Conservation (phyloP, 495 filamentous ascomycete species). For the Oidiodendron maius region DNA sequence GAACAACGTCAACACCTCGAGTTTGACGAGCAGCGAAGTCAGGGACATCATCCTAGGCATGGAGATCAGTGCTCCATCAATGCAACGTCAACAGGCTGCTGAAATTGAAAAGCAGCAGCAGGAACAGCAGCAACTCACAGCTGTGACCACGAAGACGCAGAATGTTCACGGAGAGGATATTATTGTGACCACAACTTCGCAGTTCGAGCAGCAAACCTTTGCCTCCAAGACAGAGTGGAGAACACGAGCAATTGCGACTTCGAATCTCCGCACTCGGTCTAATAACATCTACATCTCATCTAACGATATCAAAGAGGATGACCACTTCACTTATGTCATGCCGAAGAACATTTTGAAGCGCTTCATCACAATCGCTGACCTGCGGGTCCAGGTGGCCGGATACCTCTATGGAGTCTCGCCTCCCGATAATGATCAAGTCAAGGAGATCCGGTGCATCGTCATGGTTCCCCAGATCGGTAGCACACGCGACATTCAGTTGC, state of each 20-base stretch:
- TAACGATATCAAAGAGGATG: slow-evolving; percentile 75
- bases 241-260: slow-evolving; percentile 91
- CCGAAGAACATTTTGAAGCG: slow-evolving; percentile 98
- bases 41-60: slow-evolving; percentile 99
- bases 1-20: slow-evolving; percentile 98
- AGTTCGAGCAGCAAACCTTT: slow-evolving; percentile 95
- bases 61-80: slow-evolving; percentile 96
- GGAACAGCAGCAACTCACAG: slow-evolving; percentile 92
- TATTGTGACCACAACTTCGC: slow-evolving; percentile 94
- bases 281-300: slow-evolving; percentile 99
- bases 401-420: slow-evolving; percentile 94
- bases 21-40: slow-evolving; percentile 92
- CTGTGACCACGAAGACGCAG: slow-evolving; percentile 96
- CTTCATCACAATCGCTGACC: slow-evolving; percentile 97
- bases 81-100: slow-evolving; percentile 97
- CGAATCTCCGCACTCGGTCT: slow-evolving; percentile 86
- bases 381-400: slow-evolving; percentile 92
- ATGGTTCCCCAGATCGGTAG: slow-evolving; percentile 97
- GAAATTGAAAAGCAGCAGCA: slow-evolving; percentile 99
- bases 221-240: slow-evolving; percentile 99
- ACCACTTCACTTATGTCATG: slow-evolving; percentile 92
- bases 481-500: slow-evolving; percentile 84
- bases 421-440: slow-evolving; percentile 90
- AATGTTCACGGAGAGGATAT: slow-evolving; percentile 98
- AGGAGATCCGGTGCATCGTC: slow-evolving; percentile 92